Evolutionary conservation across 805 yeast genomes (phyloP), one percentile per base, ranked within the genome.

Genomic region (Myxozyma melibiosi): DNA sequence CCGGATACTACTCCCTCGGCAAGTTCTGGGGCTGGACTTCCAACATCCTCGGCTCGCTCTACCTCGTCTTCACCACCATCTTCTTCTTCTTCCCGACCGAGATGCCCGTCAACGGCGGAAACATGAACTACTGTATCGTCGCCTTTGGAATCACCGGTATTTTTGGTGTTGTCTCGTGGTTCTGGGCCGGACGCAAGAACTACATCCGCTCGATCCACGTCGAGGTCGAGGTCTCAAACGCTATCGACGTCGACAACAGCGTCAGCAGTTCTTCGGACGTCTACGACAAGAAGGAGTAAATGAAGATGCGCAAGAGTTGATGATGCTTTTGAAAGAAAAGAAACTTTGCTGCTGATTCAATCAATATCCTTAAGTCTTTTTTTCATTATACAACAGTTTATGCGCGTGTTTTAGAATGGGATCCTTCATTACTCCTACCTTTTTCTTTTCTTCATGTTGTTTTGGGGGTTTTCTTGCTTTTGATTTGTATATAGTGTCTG

Each of bases 81-180:
- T 58, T 65, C 45, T 67, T 68, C 65, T 67, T 67, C 52, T 64
- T 68, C 61, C 70, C 71, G 20, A 57, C 65, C 4, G 40, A 40
- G 25, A 35, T 62, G 75, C 70, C 70, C 13, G 68, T 68, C 22
- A 51, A 56, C 16, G 67, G 65, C 33, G 31, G 46, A 25, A 65
- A 58, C 53, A 63, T 68, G 68, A 68, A 68, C 64, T 68, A 66
- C 53, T 58, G 63, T 65, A 37, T 49, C 46, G 55, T 68, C 68
- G 41, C 63, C 8, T 81, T 59, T 38, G 63, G 62, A 30, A 59
- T 59, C 50, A 56, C 62, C 18, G 62, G 48, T 13, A 42, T 57
- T 31, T 57, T 59, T 39, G 63, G 63, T 22, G n/a, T 40, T 4
- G 46, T 45, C 16, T 57, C 57, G n/a, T 60, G 64, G 62, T 31